Evolutionary conservation across 192 early-diverging fungal genomes (phyloP), one percentile per base, ranked within the genome.

Genomic region (Neocallimastix lanati): DNA sequence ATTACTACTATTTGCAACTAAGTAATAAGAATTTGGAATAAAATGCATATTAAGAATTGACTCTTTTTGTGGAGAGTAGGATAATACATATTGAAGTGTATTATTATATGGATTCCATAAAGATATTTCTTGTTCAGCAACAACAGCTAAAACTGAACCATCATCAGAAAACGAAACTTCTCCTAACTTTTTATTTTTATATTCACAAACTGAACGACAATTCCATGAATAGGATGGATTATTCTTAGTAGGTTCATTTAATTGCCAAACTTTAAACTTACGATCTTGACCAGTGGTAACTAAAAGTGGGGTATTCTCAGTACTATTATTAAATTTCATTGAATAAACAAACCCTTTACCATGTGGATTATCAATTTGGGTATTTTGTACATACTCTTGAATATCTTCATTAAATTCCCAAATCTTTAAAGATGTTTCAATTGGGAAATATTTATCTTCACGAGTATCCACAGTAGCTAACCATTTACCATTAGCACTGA

Each of bases 391-490:
- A 81, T 93, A 95, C 14, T 81, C 88, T 78, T 90, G 91, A 16
- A 83, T 76, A 82, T 87, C 83, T 18, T 87, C 84, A 81, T 94
- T 86, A 76, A 87, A 93, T 33, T 85, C 78, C 93, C 93, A 96
- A 78, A 96, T 93, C 85, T 96, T 96, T 79, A 96, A 84, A 82
- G 90, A 92, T 28, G 87, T 77, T 80, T 93, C 93, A 0, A 84
- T 80, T 2, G 85, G 87, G 18, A 85, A 90, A 77, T 86, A 86
- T n/a, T 82, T 36, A 78, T 92, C 90, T 50, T 91, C 85, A 30
- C 87, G 83, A 29, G 82, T 81, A 79, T 91, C 90, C 14, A 94
- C 92, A 25, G 95, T 96, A 12, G 89, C 92, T 92, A 96, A 93
- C 95, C 94, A 96, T 15, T 86, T 80, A 30, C 91, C 94, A 77